A percentile compares a stretch with the other conserved stretches of the same genome.
These are phyloP conservation scores for Globisporangium ultimum DNA, from an alignment of 352 stramenopile genomes.

Conservation along the genomic window DNA sequence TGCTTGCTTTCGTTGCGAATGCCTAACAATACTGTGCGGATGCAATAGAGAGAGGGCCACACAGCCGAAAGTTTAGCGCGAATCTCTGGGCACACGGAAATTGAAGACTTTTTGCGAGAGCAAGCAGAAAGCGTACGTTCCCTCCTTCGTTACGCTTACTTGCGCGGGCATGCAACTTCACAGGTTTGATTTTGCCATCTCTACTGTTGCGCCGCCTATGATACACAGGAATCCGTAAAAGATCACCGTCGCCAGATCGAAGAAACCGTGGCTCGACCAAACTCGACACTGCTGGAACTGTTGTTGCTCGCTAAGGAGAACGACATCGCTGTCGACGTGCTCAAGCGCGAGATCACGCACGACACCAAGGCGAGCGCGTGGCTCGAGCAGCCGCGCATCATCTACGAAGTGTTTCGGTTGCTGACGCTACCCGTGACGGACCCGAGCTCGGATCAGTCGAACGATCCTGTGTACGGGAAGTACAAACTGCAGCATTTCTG, in stretches of 20 bases:
- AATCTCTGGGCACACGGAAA: constrained; percentile 53
- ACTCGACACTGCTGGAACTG: constrained; percentile 66
- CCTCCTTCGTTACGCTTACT: background rate
- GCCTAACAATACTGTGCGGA: background rate
- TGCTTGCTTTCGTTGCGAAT: background rate
- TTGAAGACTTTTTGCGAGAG: constrained; percentile 79
- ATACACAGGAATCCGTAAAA: constrained; percentile 73
- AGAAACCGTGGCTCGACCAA: constrained; percentile 56
- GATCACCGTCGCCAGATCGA: constrained; percentile 82
- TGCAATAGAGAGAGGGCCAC: constrained; percentile 60
- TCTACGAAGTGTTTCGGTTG: constrained; percentile 78
- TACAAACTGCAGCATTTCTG: constrained; percentile 86
- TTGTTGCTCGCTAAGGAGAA: constrained; percentile 59
- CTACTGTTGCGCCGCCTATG: background rate
- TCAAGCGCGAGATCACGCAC: constrained; percentile 75
- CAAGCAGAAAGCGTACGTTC: constrained; percentile 74
- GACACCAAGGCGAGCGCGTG: constrained; percentile 66
- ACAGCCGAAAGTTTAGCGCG: constrained; percentile 67
- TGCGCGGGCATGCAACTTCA: background rate
- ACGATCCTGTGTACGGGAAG: constrained; percentile 71
- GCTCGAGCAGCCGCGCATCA: constrained; percentile 76
- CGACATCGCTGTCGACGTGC: constrained; percentile 66
- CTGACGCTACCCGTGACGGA: constrained; percentile 48
- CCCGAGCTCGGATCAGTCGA: constrained; percentile 15
- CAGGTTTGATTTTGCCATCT: background rate